These are phyloP conservation scores for Ramaria rubella DNA, from an alignment of 768 basidiomycete genomes.

Conservation along the genomic window DNA sequence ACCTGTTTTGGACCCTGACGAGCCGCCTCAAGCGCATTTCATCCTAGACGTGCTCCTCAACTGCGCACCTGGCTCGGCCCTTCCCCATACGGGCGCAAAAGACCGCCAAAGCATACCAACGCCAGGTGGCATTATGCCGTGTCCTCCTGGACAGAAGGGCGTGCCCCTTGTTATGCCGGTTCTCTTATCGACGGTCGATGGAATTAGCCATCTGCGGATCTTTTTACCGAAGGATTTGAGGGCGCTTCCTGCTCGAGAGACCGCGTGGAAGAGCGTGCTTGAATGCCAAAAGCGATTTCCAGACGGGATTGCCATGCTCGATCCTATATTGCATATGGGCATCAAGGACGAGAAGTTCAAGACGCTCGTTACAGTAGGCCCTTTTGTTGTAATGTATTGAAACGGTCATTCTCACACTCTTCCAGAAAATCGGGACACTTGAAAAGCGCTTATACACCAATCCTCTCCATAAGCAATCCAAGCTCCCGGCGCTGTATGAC, in stretches of 20 bases:
- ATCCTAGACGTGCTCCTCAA: conserved; percentile 88
- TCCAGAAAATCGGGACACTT: conserved; percentile 84
- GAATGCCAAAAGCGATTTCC: conserved; percentile 92
- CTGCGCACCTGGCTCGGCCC: conserved; percentile 54
- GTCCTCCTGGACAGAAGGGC: conserved; percentile 63
- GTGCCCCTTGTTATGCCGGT: conserved; percentile 84
- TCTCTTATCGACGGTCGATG: conserved; percentile 77
- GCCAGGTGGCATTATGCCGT: conserved; percentile 71
- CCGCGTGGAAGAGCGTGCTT: conserved; percentile 80
- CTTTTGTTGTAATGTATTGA: neutral
- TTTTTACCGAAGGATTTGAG: conserved; percentile 88
- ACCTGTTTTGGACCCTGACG: conserved; percentile 61
- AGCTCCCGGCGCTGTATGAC: conserved; percentile 75
- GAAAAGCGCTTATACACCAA: conserved; percentile 80
- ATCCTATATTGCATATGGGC: conserved; percentile 91
- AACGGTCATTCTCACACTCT: neutral
- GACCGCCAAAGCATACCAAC: conserved; percentile 51
- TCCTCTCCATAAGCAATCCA: conserved; percentile 70
- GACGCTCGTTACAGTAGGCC: conserved; percentile 67
- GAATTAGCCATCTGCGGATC: conserved; percentile 80
- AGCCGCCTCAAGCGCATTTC: conserved; percentile 82
- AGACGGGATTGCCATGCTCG: conserved; percentile 77
- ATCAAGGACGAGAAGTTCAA: conserved; percentile 94
- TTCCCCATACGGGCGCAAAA: conserved; percentile 38
- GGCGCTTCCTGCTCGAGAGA: conserved; percentile 65